Percentiles rank a stretch among this genome's conserved stretches.
phyloP scores from a whole-genome alignment of 139 green algal genomes.

The Chlamydomonas sp. region DNA sequence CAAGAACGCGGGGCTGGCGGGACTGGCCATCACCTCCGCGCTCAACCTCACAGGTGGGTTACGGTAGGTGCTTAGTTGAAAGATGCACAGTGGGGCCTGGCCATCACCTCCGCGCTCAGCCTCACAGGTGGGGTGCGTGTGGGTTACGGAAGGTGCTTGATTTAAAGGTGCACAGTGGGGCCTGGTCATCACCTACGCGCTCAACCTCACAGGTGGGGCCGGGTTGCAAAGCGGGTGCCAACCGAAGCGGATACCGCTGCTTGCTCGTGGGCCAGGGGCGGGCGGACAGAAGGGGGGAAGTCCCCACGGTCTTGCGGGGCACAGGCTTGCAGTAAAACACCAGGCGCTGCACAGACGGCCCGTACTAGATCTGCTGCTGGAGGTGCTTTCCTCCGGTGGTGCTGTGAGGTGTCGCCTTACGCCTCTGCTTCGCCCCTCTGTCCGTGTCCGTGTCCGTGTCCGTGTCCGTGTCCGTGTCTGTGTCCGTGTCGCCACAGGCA shows the following conservation, averaged over 20 bases:
- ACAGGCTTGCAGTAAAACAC: too few species aligned
- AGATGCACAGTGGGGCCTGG: conserved; percentile 67
- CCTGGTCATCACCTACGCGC: conserved; percentile 88
- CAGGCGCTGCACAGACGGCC: too few species aligned
- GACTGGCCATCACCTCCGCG: conserved; percentile 89
- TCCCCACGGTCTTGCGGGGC: too few species aligned
- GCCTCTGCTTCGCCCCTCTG: not conserved
- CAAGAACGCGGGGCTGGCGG: conserved; percentile 80
- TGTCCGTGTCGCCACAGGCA: conserved; percentile 8
- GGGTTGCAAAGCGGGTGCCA: not conserved
- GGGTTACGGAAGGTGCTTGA: not conserved
- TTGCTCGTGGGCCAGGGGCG: too few species aligned
- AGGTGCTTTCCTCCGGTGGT: too few species aligned
- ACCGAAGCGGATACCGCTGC: too few species aligned
- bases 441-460: too few species aligned
- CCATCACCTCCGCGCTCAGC: conserved; percentile 83
- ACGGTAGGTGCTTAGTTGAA: not conserved
- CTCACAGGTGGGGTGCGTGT: conserved; percentile 26
- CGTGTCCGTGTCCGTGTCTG: not conserved
- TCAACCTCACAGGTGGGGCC: conserved; percentile 47
- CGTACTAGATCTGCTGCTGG: too few species aligned
- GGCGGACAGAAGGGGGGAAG: too few species aligned
- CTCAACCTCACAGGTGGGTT: conserved; percentile 77
- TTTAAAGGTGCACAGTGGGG: conserved; percentile 41
- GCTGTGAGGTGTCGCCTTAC: too few species aligned